Base-by-base conservation (phyloP, 345 rosid genomes). In the Lepidium aucheri region DNA sequence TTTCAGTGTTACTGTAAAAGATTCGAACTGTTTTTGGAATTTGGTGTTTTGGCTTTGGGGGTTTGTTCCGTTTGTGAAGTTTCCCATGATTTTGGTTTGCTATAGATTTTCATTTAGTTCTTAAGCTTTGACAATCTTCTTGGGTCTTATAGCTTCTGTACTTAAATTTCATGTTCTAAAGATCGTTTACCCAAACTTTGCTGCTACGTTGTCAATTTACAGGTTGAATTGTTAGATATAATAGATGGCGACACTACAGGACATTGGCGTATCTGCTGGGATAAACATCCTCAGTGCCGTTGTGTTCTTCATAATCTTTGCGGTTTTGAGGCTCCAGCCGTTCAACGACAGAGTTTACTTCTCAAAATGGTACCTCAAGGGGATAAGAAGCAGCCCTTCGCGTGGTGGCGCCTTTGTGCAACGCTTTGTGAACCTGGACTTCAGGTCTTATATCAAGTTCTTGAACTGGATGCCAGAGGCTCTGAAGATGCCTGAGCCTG, bases 391-490 rank as follows among this genome's bases (percentile, higher is more conserved):
- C 74, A 85, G 92, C 58, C 96, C 99, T 26, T 35, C 86, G 0
- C 82, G 58, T 39, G 72, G 79, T 8, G 91, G 95, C 17, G 80
- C 92, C 8, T 80, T 81, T 55, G 84, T 77, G 6, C 71, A 76
- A 28, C 82, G 84, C 39, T 84, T 90, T 81, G 93, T 94, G 68
- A 94, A 90, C 62, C 54, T 94, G 69, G 95, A 94, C 74, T 87
- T 72, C 38, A 73, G 85, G 50, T 74, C 97, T 0, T 94, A 94
- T 72, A 4, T 88, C 51, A 80, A 53, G 70, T 94, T 94, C 76
- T 79, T 94, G 77, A 82, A 85, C 58, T 94, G 97, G 99, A 88
- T 94, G 92, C 97, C 95, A 0, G 93, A 64, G 12, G 97, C 99
- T 4, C 74, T 94, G 18, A 86, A 78, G 69, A 94, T 90, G 99